These are phyloP conservation scores for Cercospora sp. DNA, from an alignment of 2,329 filamentous ascomycete genomes.

Conservation along the genomic window DNA sequence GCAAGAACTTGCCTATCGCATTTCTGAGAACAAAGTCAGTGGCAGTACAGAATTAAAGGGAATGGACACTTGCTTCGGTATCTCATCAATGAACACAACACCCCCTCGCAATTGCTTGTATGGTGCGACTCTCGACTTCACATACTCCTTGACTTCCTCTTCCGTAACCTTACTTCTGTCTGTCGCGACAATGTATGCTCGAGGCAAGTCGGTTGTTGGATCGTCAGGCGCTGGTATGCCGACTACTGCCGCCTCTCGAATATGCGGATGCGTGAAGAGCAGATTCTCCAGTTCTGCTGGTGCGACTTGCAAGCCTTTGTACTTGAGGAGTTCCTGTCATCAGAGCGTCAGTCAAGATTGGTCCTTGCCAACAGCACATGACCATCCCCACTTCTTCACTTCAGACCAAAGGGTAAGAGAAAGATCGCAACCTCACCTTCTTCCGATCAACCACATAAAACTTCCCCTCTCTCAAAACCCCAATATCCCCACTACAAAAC, in stretches of 20 bases:
- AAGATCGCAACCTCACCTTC: constrained; percentile 27
- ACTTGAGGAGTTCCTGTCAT: constrained; percentile 64
- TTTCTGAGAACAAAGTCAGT: constrained; percentile 27
- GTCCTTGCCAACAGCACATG: too few relatives aligned
- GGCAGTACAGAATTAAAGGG: neutral
- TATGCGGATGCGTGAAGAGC: constrained; percentile 44
- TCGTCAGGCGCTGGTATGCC: constrained; percentile 48
- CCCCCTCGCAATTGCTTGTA: constrained; percentile 50
- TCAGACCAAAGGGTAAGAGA: too few relatives aligned
- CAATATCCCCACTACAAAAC: constrained; percentile 87
- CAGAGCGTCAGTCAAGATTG: neutral
- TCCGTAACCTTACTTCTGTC: constrained; percentile 35
- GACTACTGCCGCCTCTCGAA: constrained; percentile 48
- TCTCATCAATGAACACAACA: constrained; percentile 47
- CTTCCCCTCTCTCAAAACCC: constrained; percentile 68
- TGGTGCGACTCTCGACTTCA: constrained; percentile 45
- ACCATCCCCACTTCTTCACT: too few relatives aligned
- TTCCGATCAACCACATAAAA: constrained; percentile 84
- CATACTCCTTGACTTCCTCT: constrained; percentile 42
- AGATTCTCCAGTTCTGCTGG: constrained; percentile 51
- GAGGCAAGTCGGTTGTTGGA: constrained; percentile 47
- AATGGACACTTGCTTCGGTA: constrained; percentile 41
- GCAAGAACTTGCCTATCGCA: constrained; percentile 49
- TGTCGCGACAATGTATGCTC: constrained; percentile 46
- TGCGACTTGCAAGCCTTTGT: constrained; percentile 47